Conservation (phyloP, 306 rosid species). For the Cucurbita pepo region DNA sequence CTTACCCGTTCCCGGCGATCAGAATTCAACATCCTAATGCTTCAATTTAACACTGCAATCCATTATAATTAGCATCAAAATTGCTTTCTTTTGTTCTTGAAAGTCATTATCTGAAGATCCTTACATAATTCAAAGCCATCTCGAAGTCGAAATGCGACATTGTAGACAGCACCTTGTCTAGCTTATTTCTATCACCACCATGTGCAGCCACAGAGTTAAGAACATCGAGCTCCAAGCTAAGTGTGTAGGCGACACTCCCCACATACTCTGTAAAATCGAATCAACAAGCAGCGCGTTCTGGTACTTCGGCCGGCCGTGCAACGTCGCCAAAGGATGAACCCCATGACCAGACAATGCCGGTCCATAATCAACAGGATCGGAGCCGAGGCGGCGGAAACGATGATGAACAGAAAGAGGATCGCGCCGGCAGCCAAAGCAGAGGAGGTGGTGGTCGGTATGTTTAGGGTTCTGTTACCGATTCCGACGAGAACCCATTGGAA, state of each 20-base stretch:
- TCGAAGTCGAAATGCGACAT: slow-evolving; percentile 75
- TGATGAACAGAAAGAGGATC: slow-evolving; percentile 9
- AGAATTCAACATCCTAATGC: slow-evolving; percentile 15
- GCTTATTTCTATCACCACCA: slow-evolving; percentile 80
- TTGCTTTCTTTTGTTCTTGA: slow-evolving; percentile 84
- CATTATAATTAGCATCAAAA: slow-evolving; percentile 37
- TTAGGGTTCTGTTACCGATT: background rate
- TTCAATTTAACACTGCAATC: slow-evolving; percentile 25
- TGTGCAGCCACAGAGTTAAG: slow-evolving; percentile 52
- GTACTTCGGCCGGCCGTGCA: slow-evolving; percentile 59
- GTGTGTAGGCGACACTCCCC: slow-evolving; percentile 48
- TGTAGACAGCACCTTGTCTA: slow-evolving; percentile 78
- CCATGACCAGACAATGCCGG: slow-evolving; percentile 85
- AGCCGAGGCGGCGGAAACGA: slow-evolving; percentile 8
- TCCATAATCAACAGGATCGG: slow-evolving; percentile 80
- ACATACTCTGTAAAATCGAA: too few relatives aligned
- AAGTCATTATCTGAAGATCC: slow-evolving; percentile 88
- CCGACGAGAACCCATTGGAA: background rate
- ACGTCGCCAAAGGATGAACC: slow-evolving; percentile 53
- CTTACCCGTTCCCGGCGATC: slow-evolving; percentile 14
- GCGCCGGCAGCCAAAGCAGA: slow-evolving; percentile 1
- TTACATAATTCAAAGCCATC: slow-evolving; percentile 63
- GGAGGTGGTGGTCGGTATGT: background rate
- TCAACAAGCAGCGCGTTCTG: slow-evolving; percentile 40
- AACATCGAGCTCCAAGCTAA: slow-evolving; percentile 69